Percentiles rank a stretch among this genome's conserved stretches.
Conservation (phyloP, 495 filamentous ascomycete species). For the Penicillium tannophilum region DNA sequence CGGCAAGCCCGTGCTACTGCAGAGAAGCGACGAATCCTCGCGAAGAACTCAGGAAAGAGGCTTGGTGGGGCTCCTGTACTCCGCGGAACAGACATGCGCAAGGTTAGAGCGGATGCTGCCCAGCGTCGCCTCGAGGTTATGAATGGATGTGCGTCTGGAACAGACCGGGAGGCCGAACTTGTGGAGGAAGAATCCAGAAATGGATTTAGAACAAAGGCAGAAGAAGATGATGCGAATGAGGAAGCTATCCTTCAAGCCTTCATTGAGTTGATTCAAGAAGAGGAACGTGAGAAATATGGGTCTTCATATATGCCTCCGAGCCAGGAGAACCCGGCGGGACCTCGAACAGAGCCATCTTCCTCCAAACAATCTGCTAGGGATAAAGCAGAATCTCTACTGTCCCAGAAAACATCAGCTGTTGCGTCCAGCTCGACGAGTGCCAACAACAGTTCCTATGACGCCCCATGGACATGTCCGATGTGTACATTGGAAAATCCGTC, state of each 20-base stretch:
- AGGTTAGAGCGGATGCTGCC: slow-evolving; percentile 72
- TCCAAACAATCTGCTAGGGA: slow-evolving; percentile 22
- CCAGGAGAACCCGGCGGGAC: slow-evolving; percentile 61
- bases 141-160: slow-evolving; percentile 75
- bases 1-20: slow-evolving; percentile 75
- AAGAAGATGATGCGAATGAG: slow-evolving; percentile 90
- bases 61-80: slow-evolving; percentile 68
- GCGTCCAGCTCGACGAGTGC: not conserved
- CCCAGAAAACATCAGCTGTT: slow-evolving; percentile 2
- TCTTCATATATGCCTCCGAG: slow-evolving; percentile 65
- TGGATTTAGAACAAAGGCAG: slow-evolving; percentile 80
- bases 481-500: slow-evolving; percentile 85
- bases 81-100: slow-evolving; percentile 71
- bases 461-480: slow-evolving; percentile 71
- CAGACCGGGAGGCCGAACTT: slow-evolving; percentile 55
- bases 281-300: slow-evolving; percentile 75
- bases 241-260: slow-evolving; percentile 85
- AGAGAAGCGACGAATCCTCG: slow-evolving; percentile 64
- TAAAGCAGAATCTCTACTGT: slow-evolving; percentile 9
- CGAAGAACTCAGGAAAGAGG: slow-evolving; percentile 67
- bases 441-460: slow-evolving; percentile 31
- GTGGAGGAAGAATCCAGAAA: slow-evolving; percentile 70
- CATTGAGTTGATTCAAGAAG: slow-evolving; percentile 83
- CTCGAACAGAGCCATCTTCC: slow-evolving; percentile 31
- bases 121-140: slow-evolving; percentile 66